phyloP scores from a whole-genome alignment of 805 yeast species.

The Ogataea naganishii region DNA sequence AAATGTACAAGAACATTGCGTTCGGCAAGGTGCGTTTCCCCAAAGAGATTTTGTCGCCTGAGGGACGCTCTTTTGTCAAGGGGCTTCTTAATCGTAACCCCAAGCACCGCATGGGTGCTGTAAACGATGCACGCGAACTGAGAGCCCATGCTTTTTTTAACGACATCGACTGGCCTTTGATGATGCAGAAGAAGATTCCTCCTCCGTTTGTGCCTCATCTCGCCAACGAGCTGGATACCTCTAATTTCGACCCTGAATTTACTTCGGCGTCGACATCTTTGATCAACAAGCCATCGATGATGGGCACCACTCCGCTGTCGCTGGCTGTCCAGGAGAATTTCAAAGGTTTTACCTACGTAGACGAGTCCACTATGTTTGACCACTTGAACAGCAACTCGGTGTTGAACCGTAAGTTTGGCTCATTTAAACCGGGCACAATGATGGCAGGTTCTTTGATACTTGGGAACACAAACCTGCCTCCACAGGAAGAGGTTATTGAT shows the following conservation, averaged over 20 bases:
- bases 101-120: slow-evolving; percentile 85
- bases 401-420: slow-evolving; percentile 27
- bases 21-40: slow-evolving; percentile 98
- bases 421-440: slow-evolving; percentile 29
- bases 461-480: slow-evolving; percentile 71
- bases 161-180: slow-evolving; percentile 84
- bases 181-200: slow-evolving; percentile 73
- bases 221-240: slow-evolving; percentile 84
- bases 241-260: slow-evolving; percentile 97
- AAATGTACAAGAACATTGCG: slow-evolving; percentile 98
- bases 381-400: slow-evolving; percentile 38
- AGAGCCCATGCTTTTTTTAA: slow-evolving; percentile 86
- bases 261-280: slow-evolving; percentile 85
- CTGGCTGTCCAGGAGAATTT: slow-evolving; percentile 96
- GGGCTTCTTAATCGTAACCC: slow-evolving; percentile 94
- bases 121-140: slow-evolving; percentile 86
- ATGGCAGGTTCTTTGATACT: slow-evolving; percentile 65
- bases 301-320: slow-evolving; percentile 74
- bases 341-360: slow-evolving; percentile 94
- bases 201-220: slow-evolving; percentile 97
- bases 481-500: slow-evolving; percentile 78
- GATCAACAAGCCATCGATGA: slow-evolving; percentile 56
- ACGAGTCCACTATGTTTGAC: slow-evolving; percentile 87
- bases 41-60: slow-evolving; percentile 85
- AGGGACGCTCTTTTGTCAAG: slow-evolving; percentile 92